Base-by-base conservation (phyloP, 1,139 yeast genomes). In the Suhomyces guaymorum region DNA sequence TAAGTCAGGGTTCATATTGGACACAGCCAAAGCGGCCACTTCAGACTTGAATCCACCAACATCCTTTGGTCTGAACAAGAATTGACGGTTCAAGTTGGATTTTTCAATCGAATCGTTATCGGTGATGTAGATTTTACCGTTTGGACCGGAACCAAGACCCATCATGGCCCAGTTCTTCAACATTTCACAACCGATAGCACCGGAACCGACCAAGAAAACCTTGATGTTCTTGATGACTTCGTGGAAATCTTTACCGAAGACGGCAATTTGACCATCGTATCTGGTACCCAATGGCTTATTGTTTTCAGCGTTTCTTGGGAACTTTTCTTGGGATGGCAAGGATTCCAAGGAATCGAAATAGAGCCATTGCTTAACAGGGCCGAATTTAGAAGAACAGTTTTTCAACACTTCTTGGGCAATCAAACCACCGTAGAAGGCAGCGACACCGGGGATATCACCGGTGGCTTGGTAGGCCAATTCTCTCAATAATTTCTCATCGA, bases 101-200 rank as follows among this genome's bases (percentile, higher is more conserved):
- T 89, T 89, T 63, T 92, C 99, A 58, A 92, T 92, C 4, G 94
- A 78, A 56, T 92, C 99, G 57, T 82, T 94, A 65, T 92, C 99
- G 26, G 99, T 92, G 29, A 94, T 82, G 33, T 66, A 64, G 43
- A 92, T 86, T 49, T 78, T 75, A 53, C 99, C 99, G 3, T 83
- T 61, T 24, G 92, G 87, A 21, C 98, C 97, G 16, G 95, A 73
- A 21, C 96, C 97, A 38, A 92, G 70, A 31, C 99, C 98, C 80
- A 90, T 76, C 78, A 92, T 75, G 7, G 98, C 97, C 97, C 97
- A 92, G 57, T 89, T 90, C 65, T 92, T 92, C 55, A 92, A 73
- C 94, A 94, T 92, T 66, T 92, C 99, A 67, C 99, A 92, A 30
- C 99, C 99, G 70, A 92, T 92, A 24, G 99, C 99, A 57, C 99